phyloP scores from a whole-genome alignment of 2,329 filamentous ascomycete genomes.

The Nemania sp. region DNA sequence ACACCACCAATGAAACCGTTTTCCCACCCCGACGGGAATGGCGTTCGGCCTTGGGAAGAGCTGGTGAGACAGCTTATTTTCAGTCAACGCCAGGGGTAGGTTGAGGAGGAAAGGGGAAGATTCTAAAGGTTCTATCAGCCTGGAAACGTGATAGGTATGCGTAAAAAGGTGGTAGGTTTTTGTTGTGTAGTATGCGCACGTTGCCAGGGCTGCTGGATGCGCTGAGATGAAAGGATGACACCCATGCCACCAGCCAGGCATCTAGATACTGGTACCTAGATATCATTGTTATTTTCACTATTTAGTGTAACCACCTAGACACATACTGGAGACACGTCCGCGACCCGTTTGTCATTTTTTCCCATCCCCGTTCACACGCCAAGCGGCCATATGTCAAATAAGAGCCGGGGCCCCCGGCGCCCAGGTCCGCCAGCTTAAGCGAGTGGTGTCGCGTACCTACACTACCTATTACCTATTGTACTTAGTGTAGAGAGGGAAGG shows the following conservation, averaged over 20 bases:
- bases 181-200: neutral
- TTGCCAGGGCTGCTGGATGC: neutral
- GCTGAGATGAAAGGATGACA: neutral
- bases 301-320: no score
- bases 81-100: conserved; percentile 2
- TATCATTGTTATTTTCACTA: no score
- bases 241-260: no score
- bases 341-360: no score
- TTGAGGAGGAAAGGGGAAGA: no score
- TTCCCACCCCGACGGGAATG: conserved; percentile 8
- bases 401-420: conserved; percentile 5
- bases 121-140: no score
- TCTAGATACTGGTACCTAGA: no score
- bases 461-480: no score
- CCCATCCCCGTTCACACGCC: neutral
- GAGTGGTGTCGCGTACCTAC: conserved; percentile 1
- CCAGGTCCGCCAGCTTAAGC: conserved; percentile 18
- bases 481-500: neutral
- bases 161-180: no score
- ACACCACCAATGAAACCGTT: neutral
- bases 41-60: conserved; percentile 19
- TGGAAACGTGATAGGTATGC: no score
- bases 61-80: conserved; percentile 24
- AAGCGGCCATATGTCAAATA: neutral
- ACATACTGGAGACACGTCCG: no score